Percentiles rank a stretch among this genome's conserved stretches.
phyloP scores from a whole-genome alignment of 2,329 filamentous ascomycete species.

The Stemphylium vesicarium region DNA sequence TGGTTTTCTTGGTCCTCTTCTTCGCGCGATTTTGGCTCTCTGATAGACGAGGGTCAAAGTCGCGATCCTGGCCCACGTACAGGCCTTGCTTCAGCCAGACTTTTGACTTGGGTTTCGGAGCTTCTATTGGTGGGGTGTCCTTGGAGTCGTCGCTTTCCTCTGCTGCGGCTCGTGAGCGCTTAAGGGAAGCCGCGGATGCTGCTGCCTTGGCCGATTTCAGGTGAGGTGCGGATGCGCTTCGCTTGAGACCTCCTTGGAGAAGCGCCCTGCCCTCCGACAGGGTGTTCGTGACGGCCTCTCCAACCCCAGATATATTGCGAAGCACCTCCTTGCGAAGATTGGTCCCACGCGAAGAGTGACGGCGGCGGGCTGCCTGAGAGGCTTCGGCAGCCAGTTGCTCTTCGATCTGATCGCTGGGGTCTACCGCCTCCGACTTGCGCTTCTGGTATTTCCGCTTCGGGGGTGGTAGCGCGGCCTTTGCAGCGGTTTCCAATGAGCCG shows the following conservation, averaged over 20 bases:
- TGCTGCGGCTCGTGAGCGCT: conserved; percentile 31
- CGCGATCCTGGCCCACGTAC: conserved; percentile 78
- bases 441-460: conserved; percentile 29
- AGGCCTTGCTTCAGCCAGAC: conserved; percentile 82
- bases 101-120: conserved; percentile 61
- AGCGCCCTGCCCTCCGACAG: conserved; percentile 48
- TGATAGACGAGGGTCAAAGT: conserved; percentile 52
- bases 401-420: conserved; percentile 34
- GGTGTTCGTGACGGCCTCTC: conserved; percentile 36
- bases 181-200: conserved; percentile 22
- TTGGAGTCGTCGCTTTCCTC: conserved; percentile 25
- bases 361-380: conserved; percentile 42
- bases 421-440: conserved; percentile 16
- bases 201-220: conserved; percentile 23
- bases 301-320: conserved; percentile 38
- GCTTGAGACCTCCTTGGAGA: conserved; percentile 36
- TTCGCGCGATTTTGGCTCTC: conserved; percentile 54
- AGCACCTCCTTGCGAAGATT: conserved; percentile 45
- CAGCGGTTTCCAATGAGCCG: conserved; percentile 30
- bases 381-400: conserved; percentile 42
- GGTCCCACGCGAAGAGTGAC: conserved; percentile 39
- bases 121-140: conserved; percentile 20
- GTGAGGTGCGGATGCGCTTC: conserved; percentile 35
- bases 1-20: conserved; percentile 39
- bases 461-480: conserved; percentile 20